A percentile compares a stretch with the other conserved stretches of the same genome.
Conservation (phyloP, 2,329 filamentous ascomycete genomes). For the Plectosphaerella plurivora region DNA sequence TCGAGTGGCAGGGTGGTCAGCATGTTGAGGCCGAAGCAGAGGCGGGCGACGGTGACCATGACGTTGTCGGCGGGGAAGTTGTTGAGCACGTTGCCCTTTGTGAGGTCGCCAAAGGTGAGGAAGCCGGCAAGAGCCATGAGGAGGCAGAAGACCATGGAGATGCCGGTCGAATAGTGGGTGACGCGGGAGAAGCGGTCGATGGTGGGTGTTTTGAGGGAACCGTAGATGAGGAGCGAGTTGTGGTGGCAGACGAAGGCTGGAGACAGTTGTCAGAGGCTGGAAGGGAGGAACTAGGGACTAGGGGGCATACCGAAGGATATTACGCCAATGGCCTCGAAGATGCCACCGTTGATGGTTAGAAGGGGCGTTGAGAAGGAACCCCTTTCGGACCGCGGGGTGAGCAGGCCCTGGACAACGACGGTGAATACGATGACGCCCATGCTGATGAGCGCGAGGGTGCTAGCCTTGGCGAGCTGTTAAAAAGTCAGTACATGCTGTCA, state of each 20-base stretch:
- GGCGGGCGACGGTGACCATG: constrained; percentile 89
- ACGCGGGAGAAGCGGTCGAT: constrained; percentile 91
- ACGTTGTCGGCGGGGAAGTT: constrained; percentile 90
- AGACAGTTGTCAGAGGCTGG: constrained; percentile 21
- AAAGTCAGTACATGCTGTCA: background rate
- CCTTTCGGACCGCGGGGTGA: constrained; percentile 66
- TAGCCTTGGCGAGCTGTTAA: constrained; percentile 83
- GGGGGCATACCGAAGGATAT: constrained; percentile 79
- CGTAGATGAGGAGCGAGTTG: constrained; percentile 96
- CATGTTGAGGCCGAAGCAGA: constrained; percentile 99
- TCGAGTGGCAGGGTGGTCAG: constrained; percentile 93
- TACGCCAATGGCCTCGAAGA: constrained; percentile 95
- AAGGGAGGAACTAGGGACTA: background rate
- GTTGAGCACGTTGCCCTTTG: constrained; percentile 93
- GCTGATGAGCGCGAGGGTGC: constrained; percentile 84
- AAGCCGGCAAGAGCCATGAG: constrained; percentile 85
- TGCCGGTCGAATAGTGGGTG: constrained; percentile 86
- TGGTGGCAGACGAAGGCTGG: constrained; percentile 72
- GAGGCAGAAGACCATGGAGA: constrained; percentile 90
- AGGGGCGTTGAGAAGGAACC: constrained; percentile 68
- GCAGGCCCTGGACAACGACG: constrained; percentile 76
- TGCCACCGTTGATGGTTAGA: constrained; percentile 76
- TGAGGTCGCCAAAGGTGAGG: constrained; percentile 87
- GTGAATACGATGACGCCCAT: constrained; percentile 89
- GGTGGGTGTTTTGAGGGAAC: constrained; percentile 87